phyloP scores from a whole-genome alignment of 2,329 filamentous ascomycete genomes.

The Dothideomycetidae sp. region DNA sequence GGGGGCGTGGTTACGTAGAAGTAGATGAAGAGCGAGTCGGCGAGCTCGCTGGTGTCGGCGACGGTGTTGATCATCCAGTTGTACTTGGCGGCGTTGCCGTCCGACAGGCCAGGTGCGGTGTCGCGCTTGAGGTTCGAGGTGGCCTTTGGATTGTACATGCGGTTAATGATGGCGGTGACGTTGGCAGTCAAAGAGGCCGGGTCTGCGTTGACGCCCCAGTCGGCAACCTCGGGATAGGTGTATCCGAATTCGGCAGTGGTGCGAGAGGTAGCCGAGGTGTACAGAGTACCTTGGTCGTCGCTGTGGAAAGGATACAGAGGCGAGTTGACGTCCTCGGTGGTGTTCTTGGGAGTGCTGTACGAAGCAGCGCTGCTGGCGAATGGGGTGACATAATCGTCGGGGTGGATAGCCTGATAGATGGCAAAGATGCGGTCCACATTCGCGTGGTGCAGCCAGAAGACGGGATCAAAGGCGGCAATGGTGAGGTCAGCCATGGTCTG shows the following conservation, averaged over 20 bases:
- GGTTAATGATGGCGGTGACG: constrained; percentile 43
- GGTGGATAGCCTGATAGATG: constrained; percentile 19
- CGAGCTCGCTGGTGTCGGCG: constrained; percentile 45
- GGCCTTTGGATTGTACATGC: constrained; percentile 4
- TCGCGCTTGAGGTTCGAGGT: not conserved
- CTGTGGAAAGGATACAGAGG: constrained; percentile 9
- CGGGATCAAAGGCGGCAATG: constrained; percentile 20
- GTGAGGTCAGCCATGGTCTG: constrained; percentile 23
- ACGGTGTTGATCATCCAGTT: constrained; percentile 58
- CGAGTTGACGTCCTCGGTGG: constrained; percentile 1
- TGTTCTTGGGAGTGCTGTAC: constrained; percentile 5
- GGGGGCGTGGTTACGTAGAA: constrained; percentile 49
- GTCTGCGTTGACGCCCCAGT: not conserved
- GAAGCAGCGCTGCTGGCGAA: not conserved
- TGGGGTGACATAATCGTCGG: not conserved
- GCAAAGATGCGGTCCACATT: constrained; percentile 23
- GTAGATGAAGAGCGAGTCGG: constrained; percentile 49
- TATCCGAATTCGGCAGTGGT: not conserved
- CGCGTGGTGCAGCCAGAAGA: constrained; percentile 24
- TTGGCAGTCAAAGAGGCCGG: constrained; percentile 18
- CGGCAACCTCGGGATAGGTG: constrained; percentile 21
- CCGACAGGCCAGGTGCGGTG: not conserved
- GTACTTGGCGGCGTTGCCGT: constrained; percentile 11
- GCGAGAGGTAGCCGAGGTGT: not conserved
- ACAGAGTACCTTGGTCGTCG: not conserved